A percentile compares a stretch with the other conserved stretches of the same genome.
Conservation (phyloP, 2,329 filamentous ascomycete species). For the Aspergillus fumigatiaffinis region DNA sequence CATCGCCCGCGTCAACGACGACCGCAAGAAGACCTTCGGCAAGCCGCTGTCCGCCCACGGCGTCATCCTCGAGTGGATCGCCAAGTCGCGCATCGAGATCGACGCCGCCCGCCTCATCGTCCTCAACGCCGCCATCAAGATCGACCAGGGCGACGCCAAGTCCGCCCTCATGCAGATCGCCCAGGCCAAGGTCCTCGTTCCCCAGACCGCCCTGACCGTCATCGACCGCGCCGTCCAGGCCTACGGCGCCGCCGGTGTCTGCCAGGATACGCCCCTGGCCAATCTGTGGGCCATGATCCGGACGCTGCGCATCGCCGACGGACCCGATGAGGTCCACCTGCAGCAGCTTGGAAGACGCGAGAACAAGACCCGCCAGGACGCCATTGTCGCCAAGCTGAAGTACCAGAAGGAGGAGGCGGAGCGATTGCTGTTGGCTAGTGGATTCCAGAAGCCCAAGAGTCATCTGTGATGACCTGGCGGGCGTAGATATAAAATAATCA, state of each 20-base stretch:
- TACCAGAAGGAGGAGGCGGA: conserved; percentile 40
- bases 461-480: conserved; percentile 22
- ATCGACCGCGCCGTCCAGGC: conserved; percentile 94
- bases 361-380: conserved; percentile 48
- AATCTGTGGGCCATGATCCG: conserved; percentile 76
- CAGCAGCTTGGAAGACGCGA: conserved; percentile 53
- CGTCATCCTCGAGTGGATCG: conserved; percentile 92
- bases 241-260: conserved; percentile 85
- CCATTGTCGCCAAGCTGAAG: conserved; percentile 39
- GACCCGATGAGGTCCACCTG: conserved; percentile 92
- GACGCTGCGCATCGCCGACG: conserved; percentile 83
- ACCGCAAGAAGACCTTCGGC: conserved; percentile 84
- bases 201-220: conserved; percentile 73
- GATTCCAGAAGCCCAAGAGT: conserved; percentile 33
- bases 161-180: conserved; percentile 88
- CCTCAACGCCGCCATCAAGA: conserved; percentile 90
- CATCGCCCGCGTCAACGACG: conserved; percentile 90
- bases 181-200: conserved; percentile 89
- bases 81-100: conserved; percentile 87
- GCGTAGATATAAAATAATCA: background rate
- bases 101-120: conserved; percentile 86
- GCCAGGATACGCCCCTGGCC: conserved; percentile 89
- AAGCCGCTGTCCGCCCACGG: conserved; percentile 84
- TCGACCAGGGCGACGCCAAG: conserved; percentile 86
- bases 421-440: conserved; percentile 33